These are phyloP conservation scores for Cymbomonas tetramitiformis DNA, from an alignment of 139 green algal species.

Conservation along the genomic window DNA sequence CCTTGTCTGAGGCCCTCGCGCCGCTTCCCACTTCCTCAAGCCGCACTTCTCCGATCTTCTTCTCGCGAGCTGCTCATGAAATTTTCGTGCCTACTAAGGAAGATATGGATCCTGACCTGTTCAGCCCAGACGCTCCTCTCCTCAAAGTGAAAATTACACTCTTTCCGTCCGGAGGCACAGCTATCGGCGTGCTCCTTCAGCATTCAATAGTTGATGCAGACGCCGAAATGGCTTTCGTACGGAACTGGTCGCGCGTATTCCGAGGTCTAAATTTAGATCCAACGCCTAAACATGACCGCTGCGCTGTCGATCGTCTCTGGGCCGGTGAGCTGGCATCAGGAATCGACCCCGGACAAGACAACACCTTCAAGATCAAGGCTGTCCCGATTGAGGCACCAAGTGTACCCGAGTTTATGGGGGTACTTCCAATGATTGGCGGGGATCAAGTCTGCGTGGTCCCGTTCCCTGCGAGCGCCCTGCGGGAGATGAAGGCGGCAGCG, in stretches of 20 bases:
- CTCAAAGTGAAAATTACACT: background rate
- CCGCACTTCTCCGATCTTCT: background rate
- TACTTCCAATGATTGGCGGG: background rate
- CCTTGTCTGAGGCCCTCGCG: background rate
- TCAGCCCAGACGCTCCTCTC: background rate
- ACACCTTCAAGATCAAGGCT: background rate
- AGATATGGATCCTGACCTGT: background rate
- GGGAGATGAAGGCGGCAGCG: background rate
- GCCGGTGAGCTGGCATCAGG: background rate
- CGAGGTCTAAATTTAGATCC: background rate
- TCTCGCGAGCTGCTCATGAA: background rate
- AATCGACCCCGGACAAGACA: background rate
- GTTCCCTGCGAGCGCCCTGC: background rate
- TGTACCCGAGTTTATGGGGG: background rate
- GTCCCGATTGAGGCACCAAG: background rate
- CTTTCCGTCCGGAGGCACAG: background rate
- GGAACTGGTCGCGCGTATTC: background rate
- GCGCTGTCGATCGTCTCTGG: background rate
- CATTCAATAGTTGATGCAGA: background rate
- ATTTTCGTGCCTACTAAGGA: slow-evolving; percentile 2
- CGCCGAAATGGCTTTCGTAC: background rate
- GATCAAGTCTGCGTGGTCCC: background rate
- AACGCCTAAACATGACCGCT: background rate
- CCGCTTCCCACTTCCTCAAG: background rate
- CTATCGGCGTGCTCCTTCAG: background rate